phyloP scores from a whole-genome alignment of 2,329 filamentous ascomycete species.

The Sclerotiophoma versabilis region DNA sequence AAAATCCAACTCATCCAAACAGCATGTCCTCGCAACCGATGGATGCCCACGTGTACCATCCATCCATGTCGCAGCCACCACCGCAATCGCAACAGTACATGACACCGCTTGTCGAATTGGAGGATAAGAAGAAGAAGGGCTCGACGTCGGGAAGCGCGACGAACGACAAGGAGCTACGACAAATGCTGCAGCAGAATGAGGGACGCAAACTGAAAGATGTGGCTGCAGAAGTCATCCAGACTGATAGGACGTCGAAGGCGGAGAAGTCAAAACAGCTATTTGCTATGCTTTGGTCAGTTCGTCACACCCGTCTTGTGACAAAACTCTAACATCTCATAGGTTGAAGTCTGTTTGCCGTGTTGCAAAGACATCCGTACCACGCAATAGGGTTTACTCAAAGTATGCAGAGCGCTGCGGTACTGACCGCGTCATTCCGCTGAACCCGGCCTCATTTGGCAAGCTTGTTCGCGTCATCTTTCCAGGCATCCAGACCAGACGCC shows the following conservation, averaged over 20 bases:
- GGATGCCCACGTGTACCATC: constrained; percentile 40
- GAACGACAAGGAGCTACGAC: constrained; percentile 81
- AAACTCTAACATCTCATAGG: constrained; percentile 58
- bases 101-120: constrained; percentile 41
- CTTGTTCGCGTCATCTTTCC: constrained; percentile 95
- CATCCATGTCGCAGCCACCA: constrained; percentile 34
- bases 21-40: constrained; percentile 35
- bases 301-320: neutral
- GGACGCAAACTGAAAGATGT: constrained; percentile 73
- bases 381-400: constrained; percentile 92
- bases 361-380: constrained; percentile 84
- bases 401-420: constrained; percentile 93
- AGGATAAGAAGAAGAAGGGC: constrained; percentile 62
- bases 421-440: constrained; percentile 91
- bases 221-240: constrained; percentile 76
- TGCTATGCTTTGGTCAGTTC: constrained; percentile 81
- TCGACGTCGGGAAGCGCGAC: constrained; percentile 74
- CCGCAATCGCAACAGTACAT: constrained; percentile 35
- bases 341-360: constrained; percentile 73
- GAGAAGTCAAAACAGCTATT: constrained; percentile 86
- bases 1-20: constrained; percentile 24
- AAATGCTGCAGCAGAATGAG: constrained; percentile 74
- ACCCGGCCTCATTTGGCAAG: constrained; percentile 97
- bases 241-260: constrained; percentile 80
- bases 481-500: constrained; percentile 86